Evolutionary conservation across 2,329 filamentous ascomycete species (phyloP), one percentile per base, ranked within the genome.

Genomic region (Stagonosporopsis chrysanthemi): DNA sequence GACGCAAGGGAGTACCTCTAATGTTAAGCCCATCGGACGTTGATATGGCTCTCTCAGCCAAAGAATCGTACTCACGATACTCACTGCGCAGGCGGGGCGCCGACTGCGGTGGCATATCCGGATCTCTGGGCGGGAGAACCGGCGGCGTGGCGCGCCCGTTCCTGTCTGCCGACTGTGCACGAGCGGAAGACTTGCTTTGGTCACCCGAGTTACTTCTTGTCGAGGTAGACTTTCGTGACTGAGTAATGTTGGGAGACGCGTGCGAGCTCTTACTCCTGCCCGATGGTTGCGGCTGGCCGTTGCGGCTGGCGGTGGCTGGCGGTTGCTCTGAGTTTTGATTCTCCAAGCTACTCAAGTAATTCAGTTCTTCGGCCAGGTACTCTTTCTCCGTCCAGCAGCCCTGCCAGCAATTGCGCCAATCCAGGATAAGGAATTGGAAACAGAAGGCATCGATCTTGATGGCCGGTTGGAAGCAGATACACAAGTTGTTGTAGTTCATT

Each of bases 321-420:
- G 65, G 48, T 23, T n/a, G 48, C 48, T 52, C 54, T 24, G 38
- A 28, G 44, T 43, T 52, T 26, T 66, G 62, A 22, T 40, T 44
- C 46, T 70, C 65, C 24, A 66, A 40, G 36, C 65, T 53, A 46
- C 69, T 65, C 40, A 75, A 39, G 38, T 70, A 70, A 43, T 65
- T 65, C 55, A 76, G 60, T 63, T 76, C 74, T 35, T 74, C 71
- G 9, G 61, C 58, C 31, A 76, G 56, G 70, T 85, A 94, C 64
- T 87, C 87, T 61, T 91, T 88, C 77, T 98, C 94, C 12, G 90
- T 96, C 81, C 89, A 92, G 80, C 94, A 98, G 8, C 94, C 94
- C 75, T 95, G 92, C 94, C 94, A 98, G 79, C 94, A 98, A 66
- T 96, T 89, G 67, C 92, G 88, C 94, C 94, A 98, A 73, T 98